Evolutionary conservation across 1,139 yeast species (phyloP), one percentile per base, ranked within the genome.

Genomic region (Geotrichum candidum): DNA sequence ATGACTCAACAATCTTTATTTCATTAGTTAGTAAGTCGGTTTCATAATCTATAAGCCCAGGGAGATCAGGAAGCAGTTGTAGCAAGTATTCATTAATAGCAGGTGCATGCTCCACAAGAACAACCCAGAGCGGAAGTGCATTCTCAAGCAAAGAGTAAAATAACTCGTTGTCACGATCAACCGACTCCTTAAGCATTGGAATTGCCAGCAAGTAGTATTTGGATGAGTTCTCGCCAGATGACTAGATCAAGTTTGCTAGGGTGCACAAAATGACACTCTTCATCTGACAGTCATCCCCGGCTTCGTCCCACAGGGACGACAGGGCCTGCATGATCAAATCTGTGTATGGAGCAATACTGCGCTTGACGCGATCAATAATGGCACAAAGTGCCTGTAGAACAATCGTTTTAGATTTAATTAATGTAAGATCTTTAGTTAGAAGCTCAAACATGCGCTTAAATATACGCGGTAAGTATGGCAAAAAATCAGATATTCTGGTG

Each of bases 51-150:
- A 75, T 59, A 82, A 86, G 86, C 59, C 78, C 76, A 1, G 82
- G 73, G 25, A 85, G 70, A 62, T 83, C 71, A 2, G 80, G 81
- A 62, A 85, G 78, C 35, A 79, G 68, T 29, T 77, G 76, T 4
- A 81, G 69, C 38, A 90, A 76, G 45, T 77, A 75, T 22, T 77
- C 73, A 6, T 82, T 74, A 22, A 76, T 66, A 1, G 66, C 60
- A 1, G 65, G 65, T 1, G 78, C 74, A 58, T 86, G 85, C 64
- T 85, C 88, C 58, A 92, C 73, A 3, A 90, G 71, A 0, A 87
- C 80, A 51, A 83, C 77, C 97, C 98, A 92, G 59, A 94, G 77
- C 59, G 90, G 96, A 69, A 84, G 84, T 0, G 96, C 97, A 73
- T 94, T 98, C 70, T 94, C 98, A 35, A 88, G 80, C 13, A 94